Base-by-base conservation (phyloP, 331 rosid genomes). In the Quercus tomentella region DNA sequence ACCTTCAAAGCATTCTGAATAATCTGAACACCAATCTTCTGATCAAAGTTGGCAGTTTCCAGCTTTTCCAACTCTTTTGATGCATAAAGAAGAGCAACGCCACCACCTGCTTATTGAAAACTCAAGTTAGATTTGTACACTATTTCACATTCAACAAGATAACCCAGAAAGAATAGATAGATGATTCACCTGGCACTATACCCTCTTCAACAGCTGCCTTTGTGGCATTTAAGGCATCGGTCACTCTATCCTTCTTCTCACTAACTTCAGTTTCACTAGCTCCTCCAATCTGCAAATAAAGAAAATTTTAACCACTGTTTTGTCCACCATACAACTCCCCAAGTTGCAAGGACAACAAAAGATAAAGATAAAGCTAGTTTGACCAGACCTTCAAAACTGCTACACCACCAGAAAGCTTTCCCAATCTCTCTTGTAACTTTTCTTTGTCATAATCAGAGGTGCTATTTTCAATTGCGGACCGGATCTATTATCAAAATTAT, bases 141-240 rank as follows among this genome's bases (percentile, higher is more conserved):
- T 52, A 73, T 18, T 41, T 70, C 21, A 55, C 76, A 21, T 76
- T 43, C 65, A 37, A 80, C 14, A 51, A 43, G 25, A 21, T 18
- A 58, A 57, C 25, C 3, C 52, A 3, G 14, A 20, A 35, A 41
- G 21, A 33, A 22, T 33, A 2, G 8, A 49, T 76, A 70, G 9
- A 68, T 17, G 77, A 62, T 57, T 79, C 82, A 94, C 98, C 98
- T 51, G 98, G 91, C 33, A 94, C 90, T 28, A 89, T 92, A 85
- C 98, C 98, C 89, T 94, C 98, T 78, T 94, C 98, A 23, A 94
- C 98, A 3, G 98, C 98, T 4, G 98, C 98, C 77, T 91, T 94
- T 23, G 98, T 94, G 70, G 97, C 97, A 87, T 94, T 94, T 7
- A 94, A 80, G 54, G 98, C 98, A 86, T 94, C 98, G 0, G 94